phyloP scores from a whole-genome alignment of 2,329 filamentous ascomycete genomes.

The Fusarium sp. region DNA sequence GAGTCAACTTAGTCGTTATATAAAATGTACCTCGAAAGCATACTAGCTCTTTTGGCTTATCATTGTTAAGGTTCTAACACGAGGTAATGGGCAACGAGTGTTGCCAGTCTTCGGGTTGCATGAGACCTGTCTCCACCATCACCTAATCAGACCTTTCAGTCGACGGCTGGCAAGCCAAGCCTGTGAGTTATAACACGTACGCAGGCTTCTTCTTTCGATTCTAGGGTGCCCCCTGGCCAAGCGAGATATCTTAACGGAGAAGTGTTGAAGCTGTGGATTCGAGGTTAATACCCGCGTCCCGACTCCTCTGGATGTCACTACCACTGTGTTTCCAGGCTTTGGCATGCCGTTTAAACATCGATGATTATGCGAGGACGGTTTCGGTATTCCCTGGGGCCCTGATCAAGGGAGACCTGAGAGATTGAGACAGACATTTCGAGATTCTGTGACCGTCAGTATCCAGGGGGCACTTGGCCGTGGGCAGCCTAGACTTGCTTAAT shows the following conservation, averaged over 20 bases:
- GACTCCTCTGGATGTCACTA: neutral
- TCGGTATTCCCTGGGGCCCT: neutral
- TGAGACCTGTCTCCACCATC: too few species aligned
- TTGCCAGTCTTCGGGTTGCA: neutral
- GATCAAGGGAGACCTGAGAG: neutral
- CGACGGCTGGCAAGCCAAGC: neutral
- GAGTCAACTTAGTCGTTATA: neutral
- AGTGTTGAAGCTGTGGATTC: neutral
- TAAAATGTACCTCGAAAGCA: fast-evolving
- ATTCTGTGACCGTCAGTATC: neutral
- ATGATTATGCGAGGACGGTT: too few species aligned
- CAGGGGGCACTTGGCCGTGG: neutral
- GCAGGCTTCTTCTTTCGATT: neutral
- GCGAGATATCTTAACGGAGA: neutral
- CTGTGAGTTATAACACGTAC: neutral
- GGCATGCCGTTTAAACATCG: neutral
- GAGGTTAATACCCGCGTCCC: neutral
- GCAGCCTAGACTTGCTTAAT: neutral
- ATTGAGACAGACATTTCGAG: neutral
- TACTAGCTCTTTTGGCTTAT: fast-evolving
- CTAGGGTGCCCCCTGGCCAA: fast-evolving
- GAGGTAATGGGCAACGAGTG: neutral
- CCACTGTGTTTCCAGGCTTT: neutral
- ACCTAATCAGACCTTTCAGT: neutral
- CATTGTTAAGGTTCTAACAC: too few species aligned